Evolutionary conservation across 768 basidiomycete species (phyloP), one percentile per base, ranked within the genome.

Genomic region (Leucogyrophana mollusca): DNA sequence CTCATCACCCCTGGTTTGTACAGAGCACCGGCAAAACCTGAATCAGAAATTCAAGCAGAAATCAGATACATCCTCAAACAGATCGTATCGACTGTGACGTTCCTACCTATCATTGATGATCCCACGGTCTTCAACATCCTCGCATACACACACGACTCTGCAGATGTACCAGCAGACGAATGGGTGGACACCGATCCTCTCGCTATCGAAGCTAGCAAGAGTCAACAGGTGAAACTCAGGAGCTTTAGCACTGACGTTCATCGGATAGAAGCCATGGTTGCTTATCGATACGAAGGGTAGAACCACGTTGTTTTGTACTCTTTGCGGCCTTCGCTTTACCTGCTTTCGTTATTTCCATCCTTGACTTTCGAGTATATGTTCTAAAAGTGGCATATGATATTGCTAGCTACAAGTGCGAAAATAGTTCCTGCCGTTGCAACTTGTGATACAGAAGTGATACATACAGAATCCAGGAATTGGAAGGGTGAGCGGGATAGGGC

Each of bases 171-270:
- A 23, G 89, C 80, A 7, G 84, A 88, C 44, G 92, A 95, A 60
- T 99, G 96, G 96, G 82, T 92, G 17, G 95, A 98, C 66, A 94
- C 93, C 3, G 90, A 96, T 65, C 88, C 92, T 8, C 74, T 91
- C 42, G 85, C 88, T 11, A 95, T 96, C 61, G 94, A 96, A 68
- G 85, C 92, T 14, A 85, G 89, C 58, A 94, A 94, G 70, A 90
- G 85, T 62, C 89, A 91, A 60, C 89, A 91, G 59, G 89, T 99
- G 66, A 93, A 96, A 68, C 78, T 99, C 71, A 75, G 95, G 56
- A 94, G 83, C 61, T 99, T 98, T 70, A 94, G 90, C 66, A 99
- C 96, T 4, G 94, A 97, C 65, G 83, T 94, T n/a, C 96, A 99
- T 63, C 83, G 91, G 46, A 90, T 99, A 61, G 90, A 97, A 64